Base-by-base conservation (phyloP, 441 rosid genomes). In the Adansonia grandidieri region DNA sequence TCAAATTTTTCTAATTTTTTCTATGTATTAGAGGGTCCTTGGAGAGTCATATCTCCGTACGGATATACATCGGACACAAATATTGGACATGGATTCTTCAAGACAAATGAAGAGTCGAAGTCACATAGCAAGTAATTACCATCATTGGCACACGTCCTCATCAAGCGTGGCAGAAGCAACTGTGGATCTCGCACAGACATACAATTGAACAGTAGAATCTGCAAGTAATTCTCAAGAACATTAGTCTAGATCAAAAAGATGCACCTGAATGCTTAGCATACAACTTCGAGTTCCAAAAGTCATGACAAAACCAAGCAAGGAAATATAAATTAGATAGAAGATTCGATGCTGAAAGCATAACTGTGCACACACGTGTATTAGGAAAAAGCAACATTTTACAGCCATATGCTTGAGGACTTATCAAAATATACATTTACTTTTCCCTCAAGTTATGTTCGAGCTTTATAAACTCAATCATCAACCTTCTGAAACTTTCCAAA, bases 131-230 rank as follows among this genome's bases (percentile, higher is more conserved):
- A 24, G 71, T 61, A 79, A 83, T 85, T 83, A 94, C 98, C 98
- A 40, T 90, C 85, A 82, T 83, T 88, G 57, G 90, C 87, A 78
- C 99, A 92, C 22, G 88, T 86, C 73, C 80, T 90, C 86, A 90
- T 85, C 82, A 96, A 80, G 77, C 69, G 79, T 5, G 98, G 98
- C 79, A 96, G 89, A 77, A 94, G 99, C 84, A 92, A 84, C 86
- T 88, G 88, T 68, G 99, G 99, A 76, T 96, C 99, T 83, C 99
- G 91, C 77, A 94, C 96, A 0, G 96, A 78, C 98, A 96, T 96
- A 80, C 99, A 96, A 77, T 91, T 94, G 87, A 94, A 96, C 84
- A 96, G 82, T 66, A 96, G 83, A 85, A 94, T 92, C 99, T 94
- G 93, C 91, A 84, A 44, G 57, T 50, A 70, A 8, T 63, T 69